Percentiles rank a stretch among this genome's conserved stretches.
Evolutionary conservation across 495 filamentous ascomycete genomes (phyloP).

Genomic region (Annulohypoxylon moriforme): DNA sequence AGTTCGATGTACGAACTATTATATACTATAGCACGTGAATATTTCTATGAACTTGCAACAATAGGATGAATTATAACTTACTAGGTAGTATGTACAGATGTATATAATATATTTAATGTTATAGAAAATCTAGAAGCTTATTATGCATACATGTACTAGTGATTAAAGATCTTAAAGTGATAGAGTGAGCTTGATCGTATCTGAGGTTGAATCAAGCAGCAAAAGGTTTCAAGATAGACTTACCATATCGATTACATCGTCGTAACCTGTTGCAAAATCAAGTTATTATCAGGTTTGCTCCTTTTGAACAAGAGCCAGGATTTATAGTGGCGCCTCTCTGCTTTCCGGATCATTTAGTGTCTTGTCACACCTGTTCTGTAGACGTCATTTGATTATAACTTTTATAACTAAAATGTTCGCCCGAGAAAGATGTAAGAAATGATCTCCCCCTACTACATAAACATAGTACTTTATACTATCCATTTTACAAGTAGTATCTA

Average conservation of each 20-base stretch:
- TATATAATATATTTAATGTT: background rate
- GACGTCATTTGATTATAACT: slow-evolving; percentile 24
- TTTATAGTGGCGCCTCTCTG: background rate
- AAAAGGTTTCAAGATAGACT: too few relatives aligned
- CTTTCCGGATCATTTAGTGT: background rate
- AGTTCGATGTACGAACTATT: background rate
- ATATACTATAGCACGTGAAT: slow-evolving; percentile 5
- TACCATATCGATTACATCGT: too few relatives aligned
- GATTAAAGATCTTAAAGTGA: background rate
- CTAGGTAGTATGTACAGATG: too few relatives aligned
- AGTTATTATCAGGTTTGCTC: background rate
- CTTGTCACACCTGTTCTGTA: slow-evolving; percentile 11
- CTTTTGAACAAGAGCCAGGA: background rate
- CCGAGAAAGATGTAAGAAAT: background rate
- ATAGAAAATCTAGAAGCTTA: background rate
- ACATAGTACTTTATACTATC: background rate
- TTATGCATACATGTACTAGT: background rate
- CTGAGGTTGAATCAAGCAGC: background rate
- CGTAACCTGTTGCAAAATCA: background rate
- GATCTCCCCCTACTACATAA: slow-evolving; percentile 15
- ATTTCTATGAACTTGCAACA: background rate
- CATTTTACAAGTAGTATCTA: background rate
- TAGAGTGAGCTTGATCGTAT: background rate
- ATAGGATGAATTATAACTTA: too few relatives aligned
- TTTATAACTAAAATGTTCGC: slow-evolving; percentile 4